Base-by-base conservation (phyloP, 805 yeast genomes). In the Sungouiozyma ichnusensis region DNA sequence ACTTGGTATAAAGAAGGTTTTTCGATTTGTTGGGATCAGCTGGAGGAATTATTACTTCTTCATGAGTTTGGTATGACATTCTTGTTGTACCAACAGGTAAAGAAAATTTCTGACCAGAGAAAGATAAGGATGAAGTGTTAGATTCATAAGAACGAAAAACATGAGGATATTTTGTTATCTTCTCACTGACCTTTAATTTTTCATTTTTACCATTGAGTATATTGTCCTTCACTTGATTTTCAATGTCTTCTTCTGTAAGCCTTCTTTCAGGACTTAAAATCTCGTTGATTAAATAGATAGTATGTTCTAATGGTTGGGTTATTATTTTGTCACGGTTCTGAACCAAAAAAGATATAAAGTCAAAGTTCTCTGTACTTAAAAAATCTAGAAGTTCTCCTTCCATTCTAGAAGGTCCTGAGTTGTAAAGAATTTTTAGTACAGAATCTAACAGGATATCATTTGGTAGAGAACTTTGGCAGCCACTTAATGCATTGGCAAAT, bases 351-450 rank as follows among this genome's bases (percentile, higher is more conserved):
- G 86, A 71, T 8, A 88, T 83, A 39, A 88, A 62, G 41, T 86
- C 96, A 46, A 92, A 72, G 55, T 85, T 83, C 19, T 86, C 95
- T 51, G 78, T 82, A 0, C 98, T 98, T 1, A 92, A 60, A 6
- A 85, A 68, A 57, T 87, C 96, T 45, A 85, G 77, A 35, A 92
- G 63, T 5, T 75, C 65, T 4, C 84, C 77, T 54, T 88, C 95
- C 11, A 84, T 53, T 33, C 74, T 77, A 31, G 75, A 82, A 35
- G 77, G 81, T 8, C 69, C 63, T 6, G 63, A 49, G 1, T 65
- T 62, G 8, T 62, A 52, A 3, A 57, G 39, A 4, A 51, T 52
- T 38, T 36, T 64, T 46, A 44, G 43, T 40, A 54, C 53, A 45
- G 61, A 56, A 27, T 59, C 60, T 16, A 54, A 40, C 20, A 57